Percentiles rank a stretch among this genome's conserved stretches.
Conservation (phyloP, 2,329 filamentous ascomycete genomes). For the Endocalyx cinctus region DNA sequence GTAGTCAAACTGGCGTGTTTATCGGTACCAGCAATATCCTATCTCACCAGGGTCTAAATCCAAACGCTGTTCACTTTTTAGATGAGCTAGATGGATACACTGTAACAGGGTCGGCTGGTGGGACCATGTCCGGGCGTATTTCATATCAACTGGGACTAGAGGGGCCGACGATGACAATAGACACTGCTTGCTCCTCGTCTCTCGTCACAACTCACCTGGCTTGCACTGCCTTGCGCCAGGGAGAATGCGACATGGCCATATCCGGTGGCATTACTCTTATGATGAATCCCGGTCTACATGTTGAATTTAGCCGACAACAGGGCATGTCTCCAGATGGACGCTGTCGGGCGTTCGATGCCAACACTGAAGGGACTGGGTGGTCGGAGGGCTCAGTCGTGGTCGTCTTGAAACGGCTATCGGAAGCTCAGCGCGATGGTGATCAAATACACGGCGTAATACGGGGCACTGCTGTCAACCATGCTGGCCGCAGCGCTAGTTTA, state of each 20-base stretch:
- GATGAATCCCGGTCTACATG: conserved; percentile 16
- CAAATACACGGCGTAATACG: conserved; percentile 15
- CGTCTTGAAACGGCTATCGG: conserved; percentile 15
- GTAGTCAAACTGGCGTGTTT: conserved; percentile 21
- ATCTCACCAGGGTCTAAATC: conserved; percentile 11
- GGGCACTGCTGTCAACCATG: conserved; percentile 16
- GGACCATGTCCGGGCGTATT: conserved; percentile 20
- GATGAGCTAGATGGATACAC: conserved; percentile 21
- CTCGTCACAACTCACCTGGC: conserved; percentile 16
- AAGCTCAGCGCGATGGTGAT: conserved; percentile 16
- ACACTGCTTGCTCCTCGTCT: conserved; percentile 21
- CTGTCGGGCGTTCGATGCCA: conserved; percentile 15
- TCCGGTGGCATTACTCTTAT: conserved; percentile 15
- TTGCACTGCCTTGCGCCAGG: conserved; percentile 15
- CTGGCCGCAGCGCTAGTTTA: conserved; percentile 14
- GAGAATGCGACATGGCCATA: conserved; percentile 16
- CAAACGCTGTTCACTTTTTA: conserved; percentile 5
- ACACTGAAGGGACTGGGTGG: conserved; percentile 15
- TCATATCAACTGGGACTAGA: conserved; percentile 20
- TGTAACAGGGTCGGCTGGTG: conserved; percentile 19
- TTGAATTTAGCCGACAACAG: conserved; percentile 13
- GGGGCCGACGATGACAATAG: conserved; percentile 23
- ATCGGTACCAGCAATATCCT: conserved; percentile 21
- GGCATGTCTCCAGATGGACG: conserved; percentile 15
- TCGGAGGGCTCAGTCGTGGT: conserved; percentile 12